Conservation (phyloP, 2,329 filamentous ascomycete species). For the Trichoderma lentiforme region DNA sequence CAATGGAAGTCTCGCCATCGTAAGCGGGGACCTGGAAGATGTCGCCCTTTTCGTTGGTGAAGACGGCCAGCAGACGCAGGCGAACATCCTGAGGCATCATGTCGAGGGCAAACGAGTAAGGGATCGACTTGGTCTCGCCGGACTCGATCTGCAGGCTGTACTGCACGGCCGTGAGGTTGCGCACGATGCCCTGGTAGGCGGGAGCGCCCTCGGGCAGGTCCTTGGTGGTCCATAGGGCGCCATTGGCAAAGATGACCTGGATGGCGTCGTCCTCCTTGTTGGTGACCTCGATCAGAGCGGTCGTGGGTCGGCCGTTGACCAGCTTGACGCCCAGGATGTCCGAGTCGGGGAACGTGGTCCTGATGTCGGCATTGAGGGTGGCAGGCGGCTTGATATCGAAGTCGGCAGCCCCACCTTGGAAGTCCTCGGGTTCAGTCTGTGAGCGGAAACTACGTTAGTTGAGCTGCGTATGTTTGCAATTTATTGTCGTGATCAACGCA, state of each 20-base stretch:
- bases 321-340: constrained; percentile 95
- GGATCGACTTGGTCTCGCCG: constrained; percentile 71
- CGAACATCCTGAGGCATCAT: constrained; percentile 88
- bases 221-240: constrained; percentile 62
- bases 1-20: constrained; percentile 79
- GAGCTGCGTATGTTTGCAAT: not conserved
- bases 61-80: constrained; percentile 71
- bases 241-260: constrained; percentile 71
- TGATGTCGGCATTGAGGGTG: constrained; percentile 59
- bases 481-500: constrained; percentile 39
- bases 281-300: constrained; percentile 74
- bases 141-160: constrained; percentile 73
- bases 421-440: not conserved
- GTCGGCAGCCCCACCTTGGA: not conserved
- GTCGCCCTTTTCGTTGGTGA: constrained; percentile 63
- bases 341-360: constrained; percentile 61
- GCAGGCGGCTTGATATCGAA: constrained; percentile 17
- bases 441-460: not conserved
- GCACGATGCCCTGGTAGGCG: constrained; percentile 58
- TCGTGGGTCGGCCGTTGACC: constrained; percentile 84
- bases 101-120: constrained; percentile 84
- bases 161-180: constrained; percentile 77
- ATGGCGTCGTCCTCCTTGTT: constrained; percentile 80
- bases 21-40: constrained; percentile 76
- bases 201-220: constrained; percentile 45